A percentile compares a stretch with the other conserved stretches of the same genome.
phyloP scores from a whole-genome alignment of 225 moss, liverwort and hornwort species.

The Climacium dendroides region DNA sequence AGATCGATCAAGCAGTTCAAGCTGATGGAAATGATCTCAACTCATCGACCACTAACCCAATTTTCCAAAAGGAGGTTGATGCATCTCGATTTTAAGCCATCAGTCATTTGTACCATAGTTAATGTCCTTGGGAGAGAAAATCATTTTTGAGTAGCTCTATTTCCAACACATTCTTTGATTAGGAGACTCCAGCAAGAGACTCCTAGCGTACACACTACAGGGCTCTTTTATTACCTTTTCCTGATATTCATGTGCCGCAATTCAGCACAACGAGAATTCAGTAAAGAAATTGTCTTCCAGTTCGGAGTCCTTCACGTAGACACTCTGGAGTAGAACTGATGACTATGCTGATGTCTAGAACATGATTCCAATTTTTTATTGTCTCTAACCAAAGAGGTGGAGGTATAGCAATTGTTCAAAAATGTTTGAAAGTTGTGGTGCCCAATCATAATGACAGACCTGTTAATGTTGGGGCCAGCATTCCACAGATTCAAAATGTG shows the following conservation, averaged over 20 bases:
- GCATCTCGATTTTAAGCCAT: background rate
- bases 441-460: background rate
- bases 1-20: conserved; percentile 46
- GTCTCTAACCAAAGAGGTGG: background rate
- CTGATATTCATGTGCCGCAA: background rate
- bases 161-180: background rate
- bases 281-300: background rate
- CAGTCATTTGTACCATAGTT: conserved; percentile 10
- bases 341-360: background rate
- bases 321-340: too few species aligned
- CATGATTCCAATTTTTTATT: background rate
- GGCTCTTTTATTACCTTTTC: background rate
- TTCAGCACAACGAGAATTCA: background rate
- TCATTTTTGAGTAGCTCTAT: conserved; percentile 8
- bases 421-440: background rate
- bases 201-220: background rate
- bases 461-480: background rate
- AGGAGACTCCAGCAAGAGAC: background rate
- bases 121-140: background rate
- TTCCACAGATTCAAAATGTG: background rate
- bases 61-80: background rate
- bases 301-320: background rate
- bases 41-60: background rate
- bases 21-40: background rate
- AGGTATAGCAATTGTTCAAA: background rate